Percentiles rank a stretch among this genome's conserved stretches.
These are phyloP conservation scores for Aureobasidium lini DNA, from an alignment of 2,329 filamentous ascomycete species.

Conservation along the genomic window DNA sequence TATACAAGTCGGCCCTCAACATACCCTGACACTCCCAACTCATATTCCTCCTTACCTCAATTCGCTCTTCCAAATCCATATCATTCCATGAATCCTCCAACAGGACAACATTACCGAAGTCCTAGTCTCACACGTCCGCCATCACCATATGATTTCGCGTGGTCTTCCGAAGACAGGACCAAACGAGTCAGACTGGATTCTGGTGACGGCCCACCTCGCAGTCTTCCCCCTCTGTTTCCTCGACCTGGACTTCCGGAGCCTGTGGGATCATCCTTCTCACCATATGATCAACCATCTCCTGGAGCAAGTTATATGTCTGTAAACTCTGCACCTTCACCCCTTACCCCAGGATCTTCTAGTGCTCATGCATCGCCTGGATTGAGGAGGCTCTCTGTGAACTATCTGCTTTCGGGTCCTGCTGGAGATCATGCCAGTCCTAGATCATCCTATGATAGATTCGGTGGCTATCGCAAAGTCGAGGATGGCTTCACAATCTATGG, in stretches of 20 bases:
- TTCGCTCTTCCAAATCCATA: conserved; percentile 4
- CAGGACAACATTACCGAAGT: background rate
- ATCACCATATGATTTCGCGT: background rate
- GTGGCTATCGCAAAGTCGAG: background rate
- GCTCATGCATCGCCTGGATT: conserved; percentile 36
- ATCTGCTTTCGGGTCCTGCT: conserved; percentile 50
- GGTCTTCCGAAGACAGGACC: conserved; percentile 25
- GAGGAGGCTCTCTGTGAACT: conserved; percentile 57
- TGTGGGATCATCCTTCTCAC: background rate
- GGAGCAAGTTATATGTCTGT: conserved; percentile 28
- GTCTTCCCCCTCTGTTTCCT: conserved; percentile 21
- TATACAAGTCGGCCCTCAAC: background rate
- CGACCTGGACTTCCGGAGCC: conserved; percentile 20
- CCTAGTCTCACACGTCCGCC: background rate
- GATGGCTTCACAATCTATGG: conserved; percentile 51
- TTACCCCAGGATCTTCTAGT: conserved; percentile 37
- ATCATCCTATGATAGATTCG: background rate
- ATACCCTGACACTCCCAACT: background rate
- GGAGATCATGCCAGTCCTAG: conserved; percentile 21
- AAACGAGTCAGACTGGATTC: conserved; percentile 31
- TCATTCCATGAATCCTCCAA: background rate
- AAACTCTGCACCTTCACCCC: conserved; percentile 32
- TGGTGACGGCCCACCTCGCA: conserved; percentile 13
- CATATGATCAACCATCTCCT: conserved; percentile 31
- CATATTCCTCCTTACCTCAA: background rate